These are phyloP conservation scores for Colletotrichum eremochloae DNA, from an alignment of 2,329 filamentous ascomycete species.

Conservation along the genomic window DNA sequence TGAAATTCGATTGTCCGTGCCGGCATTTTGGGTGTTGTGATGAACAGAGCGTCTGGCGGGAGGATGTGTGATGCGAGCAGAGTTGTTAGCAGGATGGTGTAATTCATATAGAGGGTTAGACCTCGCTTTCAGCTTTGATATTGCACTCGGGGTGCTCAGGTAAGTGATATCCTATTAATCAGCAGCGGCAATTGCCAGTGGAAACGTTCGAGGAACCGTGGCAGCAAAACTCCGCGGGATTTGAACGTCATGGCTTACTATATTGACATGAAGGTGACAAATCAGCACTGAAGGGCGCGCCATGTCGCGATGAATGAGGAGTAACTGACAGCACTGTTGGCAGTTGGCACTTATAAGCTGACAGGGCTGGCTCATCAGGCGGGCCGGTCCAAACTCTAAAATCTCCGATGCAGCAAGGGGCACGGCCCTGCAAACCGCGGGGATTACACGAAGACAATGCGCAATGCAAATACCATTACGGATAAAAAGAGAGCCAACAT, in stretches of 20 bases:
- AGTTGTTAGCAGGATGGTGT: slow-evolving; percentile 17
- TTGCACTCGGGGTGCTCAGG: background rate
- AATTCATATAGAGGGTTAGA: slow-evolving; percentile 24
- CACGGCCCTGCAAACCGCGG: slow-evolving; percentile 6
- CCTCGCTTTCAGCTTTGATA: background rate
- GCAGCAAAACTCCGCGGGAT: background rate
- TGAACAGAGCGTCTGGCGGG: slow-evolving; percentile 15
- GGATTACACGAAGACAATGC: background rate
- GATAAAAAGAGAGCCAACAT: too few relatives aligned
- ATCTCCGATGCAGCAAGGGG: slow-evolving; percentile 1
- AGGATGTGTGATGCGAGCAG: slow-evolving; percentile 28
- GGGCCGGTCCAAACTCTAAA: slow-evolving; percentile 17
- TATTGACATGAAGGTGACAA: slow-evolving; percentile 34
- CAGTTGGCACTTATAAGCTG: background rate
- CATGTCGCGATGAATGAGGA: slow-evolving; percentile 7
- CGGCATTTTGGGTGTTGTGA: slow-evolving; percentile 45
- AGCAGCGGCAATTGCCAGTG: background rate
- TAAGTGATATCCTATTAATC: background rate
- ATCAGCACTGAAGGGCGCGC: slow-evolving; percentile 32
- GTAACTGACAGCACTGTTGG: background rate
- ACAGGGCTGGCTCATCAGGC: background rate
- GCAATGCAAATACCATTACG: background rate
- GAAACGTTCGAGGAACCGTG: background rate
- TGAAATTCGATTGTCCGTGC: slow-evolving; percentile 63
- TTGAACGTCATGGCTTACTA: background rate